These are phyloP conservation scores for Caulochytrium protostelioides DNA, from an alignment of 371 early-diverging fungal genomes.

Conservation along the genomic window DNA sequence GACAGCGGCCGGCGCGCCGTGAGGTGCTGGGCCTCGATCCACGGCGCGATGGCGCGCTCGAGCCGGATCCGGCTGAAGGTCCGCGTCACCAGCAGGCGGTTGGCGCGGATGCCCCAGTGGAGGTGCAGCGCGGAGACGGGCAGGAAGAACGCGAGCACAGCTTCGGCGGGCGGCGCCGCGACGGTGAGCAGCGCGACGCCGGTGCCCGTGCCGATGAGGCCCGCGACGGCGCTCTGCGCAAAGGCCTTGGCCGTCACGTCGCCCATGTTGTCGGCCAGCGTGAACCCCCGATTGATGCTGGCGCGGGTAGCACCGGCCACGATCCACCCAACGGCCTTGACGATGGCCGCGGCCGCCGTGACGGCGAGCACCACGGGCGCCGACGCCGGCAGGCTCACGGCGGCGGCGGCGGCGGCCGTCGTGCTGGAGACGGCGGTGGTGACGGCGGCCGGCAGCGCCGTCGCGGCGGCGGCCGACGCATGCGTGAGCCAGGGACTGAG, in stretches of 20 bases:
- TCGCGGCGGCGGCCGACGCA: slow-evolving; percentile 41
- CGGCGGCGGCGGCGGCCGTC: slow-evolving; percentile 39
- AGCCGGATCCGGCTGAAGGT: too few relatives aligned
- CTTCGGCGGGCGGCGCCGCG: too few relatives aligned
- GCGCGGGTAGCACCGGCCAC: slow-evolving; percentile 50
- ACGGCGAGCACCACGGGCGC: slow-evolving; percentile 37
- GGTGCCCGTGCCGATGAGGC: slow-evolving; percentile 40
- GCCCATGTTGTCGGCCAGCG: slow-evolving; percentile 43
- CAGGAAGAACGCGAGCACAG: too few relatives aligned
- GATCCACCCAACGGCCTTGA: slow-evolving; percentile 59
- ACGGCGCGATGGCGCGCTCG: too few relatives aligned
- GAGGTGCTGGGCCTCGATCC: too few relatives aligned
- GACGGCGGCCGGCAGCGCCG: slow-evolving; percentile 34
- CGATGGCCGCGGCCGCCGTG: slow-evolving; percentile 51
- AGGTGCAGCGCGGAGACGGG: too few relatives aligned
- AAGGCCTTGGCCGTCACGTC: slow-evolving; percentile 57
- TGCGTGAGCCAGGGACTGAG: slow-evolving; percentile 45
- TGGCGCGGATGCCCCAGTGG: neutral
- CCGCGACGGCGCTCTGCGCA: slow-evolving; percentile 52
- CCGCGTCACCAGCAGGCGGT: too few relatives aligned
- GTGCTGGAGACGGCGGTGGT: slow-evolving; percentile 51
- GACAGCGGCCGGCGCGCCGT: too few relatives aligned
- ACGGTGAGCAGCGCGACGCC: slow-evolving; percentile 19
- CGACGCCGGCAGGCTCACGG: too few relatives aligned
- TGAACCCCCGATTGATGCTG: slow-evolving; percentile 44